Percentiles rank a stretch among this genome's conserved stretches.
Conservation (phyloP, 352 stramenopile species). For the Plasmopara muralis region DNA sequence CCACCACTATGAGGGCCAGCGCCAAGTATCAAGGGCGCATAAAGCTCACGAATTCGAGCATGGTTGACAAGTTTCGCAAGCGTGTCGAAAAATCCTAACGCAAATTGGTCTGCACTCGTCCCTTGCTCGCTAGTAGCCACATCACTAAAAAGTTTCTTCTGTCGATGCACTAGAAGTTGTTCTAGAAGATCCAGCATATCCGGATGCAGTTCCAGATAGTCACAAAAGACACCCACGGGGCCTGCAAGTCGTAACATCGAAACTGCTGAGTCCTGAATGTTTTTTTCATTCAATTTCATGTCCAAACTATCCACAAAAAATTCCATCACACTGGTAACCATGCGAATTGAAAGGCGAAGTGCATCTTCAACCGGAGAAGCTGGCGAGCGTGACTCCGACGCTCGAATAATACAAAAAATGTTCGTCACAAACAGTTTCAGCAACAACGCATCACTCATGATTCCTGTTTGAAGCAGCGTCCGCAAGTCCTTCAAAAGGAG, state of each 20-base stretch:
- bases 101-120: conserved; percentile 20
- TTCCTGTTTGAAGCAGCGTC: conserved; percentile 44
- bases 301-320: conserved; percentile 37
- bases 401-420: conserved; percentile 59
- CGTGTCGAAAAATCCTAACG: conserved; percentile 34
- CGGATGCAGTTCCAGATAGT: conserved; percentile 52
- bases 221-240: conserved; percentile 57
- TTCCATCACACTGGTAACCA: conserved; percentile 40
- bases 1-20: conserved; percentile 8
- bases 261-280: conserved; percentile 18
- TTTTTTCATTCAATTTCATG: conserved; percentile 15
- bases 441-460: conserved; percentile 67
- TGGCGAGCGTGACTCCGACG: conserved; percentile 19
- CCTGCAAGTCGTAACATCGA: conserved; percentile 36
- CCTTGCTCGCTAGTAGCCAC: conserved; percentile 18
- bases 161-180: conserved; percentile 17
- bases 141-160: conserved; percentile 26
- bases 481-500: conserved; percentile 56
- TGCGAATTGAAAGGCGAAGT: conserved; percentile 45
- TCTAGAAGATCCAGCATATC: conserved; percentile 42
- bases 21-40: conserved; percentile 22
- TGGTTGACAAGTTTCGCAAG: conserved; percentile 60
- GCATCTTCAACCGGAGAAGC: conserved; percentile 28
- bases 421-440: conserved; percentile 78
- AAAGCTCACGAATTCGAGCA: conserved; percentile 32